Conservation (phyloP, 345 rosid genomes). For the Populus simonii region DNA sequence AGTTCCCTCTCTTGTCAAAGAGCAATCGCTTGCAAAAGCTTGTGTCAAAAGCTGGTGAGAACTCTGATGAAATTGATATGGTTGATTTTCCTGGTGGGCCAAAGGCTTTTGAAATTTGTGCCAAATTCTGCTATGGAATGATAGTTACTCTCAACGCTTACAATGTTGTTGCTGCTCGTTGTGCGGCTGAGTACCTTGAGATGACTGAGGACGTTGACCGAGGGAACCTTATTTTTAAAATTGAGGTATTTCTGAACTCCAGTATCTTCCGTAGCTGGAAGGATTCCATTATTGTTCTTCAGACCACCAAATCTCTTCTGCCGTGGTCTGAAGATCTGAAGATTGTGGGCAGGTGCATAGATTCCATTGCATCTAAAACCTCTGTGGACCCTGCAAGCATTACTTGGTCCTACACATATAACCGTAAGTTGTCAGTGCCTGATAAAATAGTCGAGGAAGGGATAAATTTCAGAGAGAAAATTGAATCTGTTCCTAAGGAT, state of each 20-base stretch:
- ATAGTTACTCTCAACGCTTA: constrained; percentile 78
- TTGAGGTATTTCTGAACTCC: constrained; percentile 81
- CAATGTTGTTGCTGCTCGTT: constrained; percentile 78
- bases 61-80: constrained; percentile 51
- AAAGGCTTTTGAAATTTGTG: constrained; percentile 88
- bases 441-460: constrained; percentile 52
- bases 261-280: constrained; percentile 91
- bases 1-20: constrained; percentile 94
- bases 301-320: constrained; percentile 67
- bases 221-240: constrained; percentile 75
- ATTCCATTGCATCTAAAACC: constrained; percentile 79
- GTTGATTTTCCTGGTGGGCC: constrained; percentile 82
- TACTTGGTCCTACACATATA: constrained; percentile 86
- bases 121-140: constrained; percentile 94
- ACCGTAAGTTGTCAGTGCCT: constrained; percentile 55
- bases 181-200: constrained; percentile 91
- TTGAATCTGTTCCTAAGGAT: constrained; percentile 67
- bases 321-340: constrained; percentile 91
- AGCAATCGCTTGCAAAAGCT: constrained; percentile 67
- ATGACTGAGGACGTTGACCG: constrained; percentile 82
- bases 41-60: constrained; percentile 44
- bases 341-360: constrained; percentile 78
- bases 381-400: constrained; percentile 65
- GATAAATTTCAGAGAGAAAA: constrained; percentile 41
- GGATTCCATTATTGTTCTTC: constrained; percentile 89